Evolutionary conservation across 345 rosid genomes (phyloP).

Genomic region (Nephelium lappaceum): DNA sequence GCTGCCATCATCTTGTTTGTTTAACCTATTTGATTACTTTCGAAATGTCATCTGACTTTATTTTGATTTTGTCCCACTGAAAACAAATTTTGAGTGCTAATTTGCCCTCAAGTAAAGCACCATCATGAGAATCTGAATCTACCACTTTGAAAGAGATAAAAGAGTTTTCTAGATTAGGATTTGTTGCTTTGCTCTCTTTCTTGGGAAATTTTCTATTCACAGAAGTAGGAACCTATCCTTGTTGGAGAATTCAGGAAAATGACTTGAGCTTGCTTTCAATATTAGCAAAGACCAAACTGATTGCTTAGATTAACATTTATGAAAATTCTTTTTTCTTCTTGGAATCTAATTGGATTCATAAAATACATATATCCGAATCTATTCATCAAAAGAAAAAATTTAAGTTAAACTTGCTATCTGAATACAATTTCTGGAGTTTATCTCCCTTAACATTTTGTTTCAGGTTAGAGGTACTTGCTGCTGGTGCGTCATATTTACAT

Average conservation of each 20-base stretch:
- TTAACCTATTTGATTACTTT: conserved; percentile 8
- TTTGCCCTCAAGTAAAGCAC: not conserved
- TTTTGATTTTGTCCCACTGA: not conserved
- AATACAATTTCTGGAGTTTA: not conserved
- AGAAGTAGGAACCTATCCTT: conserved; percentile 40
- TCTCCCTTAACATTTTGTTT: not conserved
- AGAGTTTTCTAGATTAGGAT: conserved; percentile 1
- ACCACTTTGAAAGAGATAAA: not conserved
- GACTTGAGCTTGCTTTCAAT: conserved; percentile 35
- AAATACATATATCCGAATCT: not conserved
- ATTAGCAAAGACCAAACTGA: conserved; percentile 24
- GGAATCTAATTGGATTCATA: not conserved
- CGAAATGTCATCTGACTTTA: conserved; percentile 21
- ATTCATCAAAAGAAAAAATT: not conserved
- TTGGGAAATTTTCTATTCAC: conserved; percentile 6
- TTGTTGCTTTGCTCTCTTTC: not conserved
- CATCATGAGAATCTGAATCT: not conserved
- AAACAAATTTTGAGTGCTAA: conserved; percentile 12
- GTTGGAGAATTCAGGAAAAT: conserved; percentile 29
- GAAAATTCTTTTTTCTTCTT: not conserved
- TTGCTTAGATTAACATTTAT: conserved; percentile 2
- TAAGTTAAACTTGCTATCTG: not conserved
- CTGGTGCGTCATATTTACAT: not conserved
- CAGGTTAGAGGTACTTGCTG: not conserved
- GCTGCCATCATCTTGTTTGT: conserved; percentile 5